Evolutionary conservation across 2,329 filamentous ascomycete genomes (phyloP).

Genomic region (Corinectria fuckeliana): DNA sequence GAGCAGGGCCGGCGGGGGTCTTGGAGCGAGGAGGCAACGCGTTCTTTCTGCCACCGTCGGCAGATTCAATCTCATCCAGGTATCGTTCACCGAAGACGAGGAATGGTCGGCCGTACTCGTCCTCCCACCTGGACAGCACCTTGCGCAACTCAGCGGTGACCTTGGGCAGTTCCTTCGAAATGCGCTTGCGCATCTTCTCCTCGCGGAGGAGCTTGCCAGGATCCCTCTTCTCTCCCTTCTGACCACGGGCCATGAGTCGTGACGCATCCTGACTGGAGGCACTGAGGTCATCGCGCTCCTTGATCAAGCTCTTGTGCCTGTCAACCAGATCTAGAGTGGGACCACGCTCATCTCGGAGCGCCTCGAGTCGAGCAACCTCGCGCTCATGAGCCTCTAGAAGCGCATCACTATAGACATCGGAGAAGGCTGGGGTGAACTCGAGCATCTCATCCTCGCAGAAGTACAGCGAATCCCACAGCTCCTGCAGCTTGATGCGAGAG

Average conservation of each 20-base stretch:
- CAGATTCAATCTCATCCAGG: slow-evolving; percentile 79
- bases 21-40: slow-evolving; percentile 66
- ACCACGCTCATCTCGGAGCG: slow-evolving; percentile 83
- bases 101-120: slow-evolving; percentile 93
- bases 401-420: slow-evolving; percentile 95
- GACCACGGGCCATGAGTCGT: slow-evolving; percentile 86
- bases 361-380: slow-evolving; percentile 83
- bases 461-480: slow-evolving; percentile 93
- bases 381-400: slow-evolving; percentile 93
- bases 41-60: slow-evolving; percentile 59
- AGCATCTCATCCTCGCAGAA: slow-evolving; percentile 99
- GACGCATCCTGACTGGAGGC: slow-evolving; percentile 94
- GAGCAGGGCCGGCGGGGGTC: slow-evolving; percentile 71
- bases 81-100: slow-evolving; percentile 92
- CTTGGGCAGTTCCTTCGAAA: slow-evolving; percentile 94
- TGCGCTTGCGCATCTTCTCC: slow-evolving; percentile 98
- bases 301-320: slow-evolving; percentile 79
- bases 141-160: slow-evolving; percentile 83
- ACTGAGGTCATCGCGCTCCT: slow-evolving; percentile 86
- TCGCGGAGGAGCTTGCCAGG: slow-evolving; percentile 92
- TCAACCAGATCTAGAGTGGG: slow-evolving; percentile 85
- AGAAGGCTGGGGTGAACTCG: slow-evolving; percentile 95
- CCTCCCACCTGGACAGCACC: slow-evolving; percentile 85
- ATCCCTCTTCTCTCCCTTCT: slow-evolving; percentile 93
- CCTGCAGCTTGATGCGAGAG: slow-evolving; percentile 86